These are phyloP conservation scores for Penicillium alfredii DNA, from an alignment of 495 filamentous ascomycete genomes.

Conservation along the genomic window DNA sequence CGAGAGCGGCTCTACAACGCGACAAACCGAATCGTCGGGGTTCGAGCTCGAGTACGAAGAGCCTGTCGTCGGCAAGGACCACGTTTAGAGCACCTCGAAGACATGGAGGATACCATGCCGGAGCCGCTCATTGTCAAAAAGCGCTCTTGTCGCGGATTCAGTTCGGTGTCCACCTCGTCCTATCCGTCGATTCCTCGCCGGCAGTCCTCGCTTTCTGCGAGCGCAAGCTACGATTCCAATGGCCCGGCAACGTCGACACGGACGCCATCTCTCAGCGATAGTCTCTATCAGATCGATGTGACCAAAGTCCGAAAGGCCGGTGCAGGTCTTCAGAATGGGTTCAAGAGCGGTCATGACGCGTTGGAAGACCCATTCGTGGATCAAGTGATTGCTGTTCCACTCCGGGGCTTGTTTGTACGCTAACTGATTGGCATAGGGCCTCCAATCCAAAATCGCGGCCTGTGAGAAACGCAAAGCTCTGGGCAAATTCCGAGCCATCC, in stretches of 20 bases:
- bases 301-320: constrained; percentile 10
- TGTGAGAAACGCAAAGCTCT: too few species aligned
- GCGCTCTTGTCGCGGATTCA: not conserved
- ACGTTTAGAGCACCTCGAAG: constrained; percentile 11
- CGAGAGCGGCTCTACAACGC: constrained; percentile 11
- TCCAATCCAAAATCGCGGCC: too few species aligned
- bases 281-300: constrained; percentile 17
- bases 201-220: constrained; percentile 18
- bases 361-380: constrained; percentile 17
- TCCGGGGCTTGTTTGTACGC: not conserved
- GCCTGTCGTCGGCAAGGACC: constrained; percentile 15
- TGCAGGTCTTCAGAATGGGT: not conserved
- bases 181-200: constrained; percentile 26
- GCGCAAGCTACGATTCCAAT: constrained; percentile 5
- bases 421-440: too few species aligned
- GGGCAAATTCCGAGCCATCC: too few species aligned
- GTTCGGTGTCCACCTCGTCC: constrained; percentile 8
- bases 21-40: constrained; percentile 18
- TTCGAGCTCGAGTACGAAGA: constrained; percentile 10
- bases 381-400: constrained; percentile 5
- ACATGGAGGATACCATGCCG: constrained; percentile 6
- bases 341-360: not conserved
- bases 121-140: constrained; percentile 13
- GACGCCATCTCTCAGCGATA: constrained; percentile 21
- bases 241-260: constrained; percentile 18